Evolutionary conservation across 78 protist genomes (phyloP).

Genomic region (Guillardia theta): DNA sequence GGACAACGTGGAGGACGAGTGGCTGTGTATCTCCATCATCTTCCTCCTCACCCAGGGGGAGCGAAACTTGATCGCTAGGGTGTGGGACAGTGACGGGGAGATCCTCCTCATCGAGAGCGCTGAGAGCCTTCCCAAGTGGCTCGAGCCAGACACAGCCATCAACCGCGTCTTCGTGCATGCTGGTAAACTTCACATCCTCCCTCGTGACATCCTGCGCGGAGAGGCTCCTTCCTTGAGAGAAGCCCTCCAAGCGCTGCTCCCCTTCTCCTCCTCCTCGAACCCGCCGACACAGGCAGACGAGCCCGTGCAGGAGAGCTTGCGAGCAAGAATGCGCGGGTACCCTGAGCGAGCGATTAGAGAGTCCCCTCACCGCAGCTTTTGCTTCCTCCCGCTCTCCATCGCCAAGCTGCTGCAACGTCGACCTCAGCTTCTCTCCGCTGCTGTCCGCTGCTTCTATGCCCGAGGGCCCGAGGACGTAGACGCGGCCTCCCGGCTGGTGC

Average conservation of each 20-base stretch:
- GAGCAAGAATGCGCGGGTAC: not conserved
- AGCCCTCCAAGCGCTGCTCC: too few species aligned
- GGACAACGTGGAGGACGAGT: constrained; percentile 54
- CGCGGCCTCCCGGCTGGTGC: not conserved
- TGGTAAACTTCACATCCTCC: constrained; percentile 31
- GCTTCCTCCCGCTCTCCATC: not conserved
- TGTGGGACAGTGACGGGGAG: constrained; percentile 48
- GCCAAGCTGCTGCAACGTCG: not conserved
- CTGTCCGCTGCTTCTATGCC: not conserved
- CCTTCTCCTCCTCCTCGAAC: too few species aligned
- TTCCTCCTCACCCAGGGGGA: not conserved
- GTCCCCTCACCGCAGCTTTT: not conserved
- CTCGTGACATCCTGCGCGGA: too few species aligned
- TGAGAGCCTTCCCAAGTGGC: constrained; percentile 45
- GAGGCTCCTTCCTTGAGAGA: too few species aligned
- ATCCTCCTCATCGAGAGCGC: constrained; percentile 53
- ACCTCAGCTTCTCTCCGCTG: constrained; percentile 1
- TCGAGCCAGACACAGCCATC: constrained; percentile 46
- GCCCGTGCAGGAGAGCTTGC: not conserved
- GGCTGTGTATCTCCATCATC: not conserved
- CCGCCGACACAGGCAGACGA: too few species aligned
- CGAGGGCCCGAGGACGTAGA: not conserved
- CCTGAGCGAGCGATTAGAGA: not conserved
- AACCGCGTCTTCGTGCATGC: constrained; percentile 42
- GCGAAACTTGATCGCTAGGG: not conserved